Evolutionary conservation across 2,329 filamentous ascomycete genomes (phyloP), one percentile per base, ranked within the genome.

Genomic region (Fusarium aywerte): DNA sequence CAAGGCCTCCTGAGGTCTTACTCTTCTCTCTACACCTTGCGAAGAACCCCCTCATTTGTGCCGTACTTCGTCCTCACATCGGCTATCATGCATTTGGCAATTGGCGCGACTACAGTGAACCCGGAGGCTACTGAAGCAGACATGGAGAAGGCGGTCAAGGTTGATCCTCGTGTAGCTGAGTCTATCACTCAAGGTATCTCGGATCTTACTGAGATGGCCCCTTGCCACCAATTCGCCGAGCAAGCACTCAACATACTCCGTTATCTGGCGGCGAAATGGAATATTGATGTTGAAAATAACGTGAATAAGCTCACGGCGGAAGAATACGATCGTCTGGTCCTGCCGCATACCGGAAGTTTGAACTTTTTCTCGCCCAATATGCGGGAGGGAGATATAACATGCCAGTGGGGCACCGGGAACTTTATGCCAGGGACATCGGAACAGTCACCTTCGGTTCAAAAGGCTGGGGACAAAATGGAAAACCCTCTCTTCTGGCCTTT

Each of bases 401-500:
- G 80, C 65, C 70, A 75, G 3, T 87, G 83, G 83, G 82, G 81
- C 15, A 59, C 55, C 5, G 72, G 51, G 12, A 57, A 54, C 39
- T 57, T 49, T 23, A 58, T 50, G 40, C 64, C 64, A 36, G 66
- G 63, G 9, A 65, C 62, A 9, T 53, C 55, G 27, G 65, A 66
- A 13, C 53, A 64, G 32, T 50, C 45, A 10, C 48, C 58, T 2
- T 60, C 25, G 2, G 61, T 74, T 7, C 70, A 74, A 47, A 72
- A 71, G 35, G 52, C 75, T 9, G 78, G 78, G 0, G 80, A 80
- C 21, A 76, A 70, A 20, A 74, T 82, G 62, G 82, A 85, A 59
- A 87, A 87, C 54, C 85, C 85, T 18, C 75, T 87, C 3, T 87
- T 87, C 68, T 88, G 86, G 86, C 85, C 85, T 1, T 88, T 87